Percentiles rank a stretch among this genome's conserved stretches.
Conservation (phyloP, 768 basidiomycete species). For the Kockovaella imperatae region DNA sequence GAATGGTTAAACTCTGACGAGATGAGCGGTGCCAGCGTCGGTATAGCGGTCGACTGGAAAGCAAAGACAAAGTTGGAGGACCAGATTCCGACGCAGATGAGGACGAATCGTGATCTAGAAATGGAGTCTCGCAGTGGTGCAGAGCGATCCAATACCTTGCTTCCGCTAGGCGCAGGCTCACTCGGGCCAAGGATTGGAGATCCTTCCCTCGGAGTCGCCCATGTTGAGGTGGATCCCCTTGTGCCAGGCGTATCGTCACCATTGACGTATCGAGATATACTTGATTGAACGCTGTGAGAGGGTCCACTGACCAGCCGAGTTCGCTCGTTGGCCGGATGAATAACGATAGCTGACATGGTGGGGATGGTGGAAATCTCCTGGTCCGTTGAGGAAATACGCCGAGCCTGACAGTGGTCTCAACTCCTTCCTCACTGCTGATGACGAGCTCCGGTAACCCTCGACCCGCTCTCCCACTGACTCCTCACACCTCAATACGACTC, state of each 20-base stretch:
- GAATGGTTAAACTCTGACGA: slow-evolving; percentile 36
- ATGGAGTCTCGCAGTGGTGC: slow-evolving; percentile 26
- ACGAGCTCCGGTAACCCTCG: not conserved
- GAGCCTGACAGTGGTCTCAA: not conserved
- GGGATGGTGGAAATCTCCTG: not conserved
- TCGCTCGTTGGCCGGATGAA: slow-evolving; percentile 13
- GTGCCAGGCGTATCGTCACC: too few relatives aligned
- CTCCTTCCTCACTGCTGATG: not conserved
- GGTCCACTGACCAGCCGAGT: slow-evolving; percentile 2
- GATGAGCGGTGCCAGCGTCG: slow-evolving; percentile 36
- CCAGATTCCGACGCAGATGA: slow-evolving; percentile 28
- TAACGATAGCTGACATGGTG: slow-evolving; percentile 34
- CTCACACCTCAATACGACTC: too few relatives aligned
- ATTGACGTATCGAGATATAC: too few relatives aligned
- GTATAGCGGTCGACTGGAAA: slow-evolving; percentile 39
- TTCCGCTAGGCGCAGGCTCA: too few relatives aligned
- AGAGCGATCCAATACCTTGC: slow-evolving; percentile 7
- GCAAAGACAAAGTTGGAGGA: slow-evolving; percentile 42
- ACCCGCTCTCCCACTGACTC: not conserved
- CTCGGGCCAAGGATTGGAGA: too few relatives aligned
- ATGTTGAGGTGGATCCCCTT: too few relatives aligned
- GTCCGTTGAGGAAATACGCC: not conserved
- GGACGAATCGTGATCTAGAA: slow-evolving; percentile 16
- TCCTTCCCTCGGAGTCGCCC: too few relatives aligned
- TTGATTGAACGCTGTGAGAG: not conserved